Conservation (phyloP, 768 basidiomycete genomes). For the Boletus sensibilis region DNA sequence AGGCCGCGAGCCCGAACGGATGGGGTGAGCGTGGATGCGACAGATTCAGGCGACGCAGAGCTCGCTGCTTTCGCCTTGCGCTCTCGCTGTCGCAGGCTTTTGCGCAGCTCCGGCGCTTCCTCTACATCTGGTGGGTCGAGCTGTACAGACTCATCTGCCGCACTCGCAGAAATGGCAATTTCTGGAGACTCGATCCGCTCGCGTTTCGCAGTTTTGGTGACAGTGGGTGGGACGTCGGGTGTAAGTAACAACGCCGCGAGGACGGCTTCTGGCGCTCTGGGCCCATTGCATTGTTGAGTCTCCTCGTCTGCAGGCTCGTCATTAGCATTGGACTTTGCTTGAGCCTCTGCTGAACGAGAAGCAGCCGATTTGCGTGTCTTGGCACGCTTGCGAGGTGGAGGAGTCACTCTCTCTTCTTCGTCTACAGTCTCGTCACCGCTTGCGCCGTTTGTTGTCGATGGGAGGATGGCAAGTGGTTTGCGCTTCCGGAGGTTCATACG, state of each 20-base stretch:
- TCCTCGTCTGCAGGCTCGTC: constrained; percentile 8
- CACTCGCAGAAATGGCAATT: not conserved
- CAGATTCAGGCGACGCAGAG: constrained; percentile 26
- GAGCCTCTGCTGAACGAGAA: constrained; percentile 6
- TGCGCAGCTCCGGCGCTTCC: constrained; percentile 25
- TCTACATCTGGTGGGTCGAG: constrained; percentile 18
- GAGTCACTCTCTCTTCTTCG: constrained; percentile 29
- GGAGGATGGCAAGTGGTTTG: constrained; percentile 25
- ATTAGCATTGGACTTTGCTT: constrained; percentile 2
- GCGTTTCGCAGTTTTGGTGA: constrained; percentile 21
- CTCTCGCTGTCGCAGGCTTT: constrained; percentile 32
- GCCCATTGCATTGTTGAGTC: constrained; percentile 1
- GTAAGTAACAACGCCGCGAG: constrained; percentile 18
- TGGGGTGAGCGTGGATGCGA: constrained; percentile 32
- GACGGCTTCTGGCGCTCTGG: not conserved
- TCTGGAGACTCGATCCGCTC: constrained; percentile 24
- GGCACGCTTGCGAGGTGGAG: constrained; percentile 33
- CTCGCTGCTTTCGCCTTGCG: constrained; percentile 22
- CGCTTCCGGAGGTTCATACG: constrained; percentile 36
- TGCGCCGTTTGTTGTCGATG: constrained; percentile 30
- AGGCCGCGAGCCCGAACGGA: constrained; percentile 21
- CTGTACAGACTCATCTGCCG: constrained; percentile 9
- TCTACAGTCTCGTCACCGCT: constrained; percentile 35
- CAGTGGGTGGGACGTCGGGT: constrained; percentile 8
- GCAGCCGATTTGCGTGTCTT: constrained; percentile 26